Conservation (phyloP, 345 rosid genomes). For the Ailanthus altissimus region DNA sequence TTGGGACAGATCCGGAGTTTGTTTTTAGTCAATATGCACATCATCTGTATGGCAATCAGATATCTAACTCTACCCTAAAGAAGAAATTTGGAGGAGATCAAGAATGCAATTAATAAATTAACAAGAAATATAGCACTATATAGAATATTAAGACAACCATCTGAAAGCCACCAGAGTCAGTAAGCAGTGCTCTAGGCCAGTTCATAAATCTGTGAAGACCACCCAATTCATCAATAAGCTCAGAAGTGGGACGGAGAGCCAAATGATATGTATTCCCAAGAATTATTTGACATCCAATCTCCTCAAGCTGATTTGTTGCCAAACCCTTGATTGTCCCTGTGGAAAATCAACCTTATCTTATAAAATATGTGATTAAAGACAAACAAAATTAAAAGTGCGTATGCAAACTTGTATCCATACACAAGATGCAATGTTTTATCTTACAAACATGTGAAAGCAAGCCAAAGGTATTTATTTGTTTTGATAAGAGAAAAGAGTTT, state of each 20-base stretch:
- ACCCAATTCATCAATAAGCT: conserved; percentile 73
- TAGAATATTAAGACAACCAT: conserved; percentile 51
- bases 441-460: background rate
- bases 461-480: background rate
- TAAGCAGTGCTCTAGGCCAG: conserved; percentile 82
- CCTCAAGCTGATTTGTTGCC: conserved; percentile 73
- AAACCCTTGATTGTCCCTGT: conserved; percentile 82
- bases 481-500: background rate
- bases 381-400: background rate
- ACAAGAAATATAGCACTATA: conserved; percentile 3
- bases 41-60: background rate
- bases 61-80: background rate
- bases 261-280: conserved; percentile 85
- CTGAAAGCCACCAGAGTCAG: conserved; percentile 91
- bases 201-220: conserved; percentile 86
- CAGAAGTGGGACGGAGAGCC: conserved; percentile 80
- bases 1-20: background rate
- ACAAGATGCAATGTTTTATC: background rate
- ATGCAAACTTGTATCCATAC: background rate
- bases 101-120: background rate
- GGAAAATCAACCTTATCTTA: conserved; percentile 20
- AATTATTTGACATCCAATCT: conserved; percentile 84
- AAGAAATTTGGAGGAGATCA: conserved; percentile 5
- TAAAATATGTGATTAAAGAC: background rate
- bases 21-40: background rate